These are phyloP conservation scores for Aulographum hederae DNA, from an alignment of 2,329 filamentous ascomycete species.

Conservation along the genomic window DNA sequence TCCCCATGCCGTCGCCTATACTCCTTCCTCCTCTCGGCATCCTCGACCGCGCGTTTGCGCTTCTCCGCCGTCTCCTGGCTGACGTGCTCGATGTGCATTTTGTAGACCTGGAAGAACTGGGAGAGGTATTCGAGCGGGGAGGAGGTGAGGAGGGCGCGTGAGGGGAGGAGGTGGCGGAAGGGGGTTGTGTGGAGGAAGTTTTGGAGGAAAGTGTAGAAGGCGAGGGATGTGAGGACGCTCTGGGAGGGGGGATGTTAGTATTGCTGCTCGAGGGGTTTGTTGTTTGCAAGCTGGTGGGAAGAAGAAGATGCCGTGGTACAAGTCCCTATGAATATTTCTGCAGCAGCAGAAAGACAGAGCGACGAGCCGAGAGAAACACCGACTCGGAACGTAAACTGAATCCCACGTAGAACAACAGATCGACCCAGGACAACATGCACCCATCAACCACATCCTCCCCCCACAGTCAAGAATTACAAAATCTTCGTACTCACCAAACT, in stretches of 20 bases:
- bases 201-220: constrained; percentile 52
- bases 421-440: too few species aligned
- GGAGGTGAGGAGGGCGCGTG: constrained; percentile 45
- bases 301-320: too few species aligned
- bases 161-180: constrained; percentile 53
- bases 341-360: too few species aligned
- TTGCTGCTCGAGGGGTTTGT: background rate
- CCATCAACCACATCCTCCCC: too few species aligned
- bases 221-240: constrained; percentile 52
- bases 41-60: constrained; percentile 57
- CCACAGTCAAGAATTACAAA: background rate
- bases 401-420: too few species aligned
- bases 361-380: too few species aligned
- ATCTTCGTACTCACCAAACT: background rate
- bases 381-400: too few species aligned
- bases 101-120: constrained; percentile 53
- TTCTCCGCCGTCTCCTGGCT: constrained; percentile 51
- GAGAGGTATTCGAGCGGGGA: constrained; percentile 51
- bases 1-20: constrained; percentile 78
- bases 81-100: constrained; percentile 57
- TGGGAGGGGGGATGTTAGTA: constrained; percentile 11
- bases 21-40: constrained; percentile 69
- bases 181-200: constrained; percentile 69
- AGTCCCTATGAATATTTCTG: too few species aligned
- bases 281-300: too few species aligned